Evolutionary conservation across 441 rosid genomes (phyloP).

Genomic region (Capsella rubella): DNA sequence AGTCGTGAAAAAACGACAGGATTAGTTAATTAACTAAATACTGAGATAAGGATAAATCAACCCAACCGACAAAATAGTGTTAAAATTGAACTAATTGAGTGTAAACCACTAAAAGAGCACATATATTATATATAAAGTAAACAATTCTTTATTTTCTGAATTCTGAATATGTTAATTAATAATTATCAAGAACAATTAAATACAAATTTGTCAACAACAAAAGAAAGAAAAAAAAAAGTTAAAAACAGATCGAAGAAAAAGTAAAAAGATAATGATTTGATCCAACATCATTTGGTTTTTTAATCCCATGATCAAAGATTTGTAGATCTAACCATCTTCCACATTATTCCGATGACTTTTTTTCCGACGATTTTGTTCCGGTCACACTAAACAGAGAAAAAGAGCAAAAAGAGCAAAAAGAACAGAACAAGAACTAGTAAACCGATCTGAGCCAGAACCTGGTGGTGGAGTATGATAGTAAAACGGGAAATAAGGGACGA

Average conservation of each 20-base stretch:
- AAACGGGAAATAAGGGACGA: conserved; percentile 89
- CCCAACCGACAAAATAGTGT: conserved; percentile 42
- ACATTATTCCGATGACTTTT: conserved; percentile 48
- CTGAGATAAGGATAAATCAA: neutral
- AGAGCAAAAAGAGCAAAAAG: conserved; percentile 23
- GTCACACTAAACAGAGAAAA: conserved; percentile 45
- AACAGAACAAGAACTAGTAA: conserved; percentile 32
- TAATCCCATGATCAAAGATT: conserved; percentile 16
- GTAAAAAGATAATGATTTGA: conserved; percentile 36
- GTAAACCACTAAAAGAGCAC: conserved; percentile 11
- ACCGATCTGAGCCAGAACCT: conserved; percentile 45
- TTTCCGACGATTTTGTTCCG: neutral
- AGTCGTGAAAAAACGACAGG: conserved; percentile 4
- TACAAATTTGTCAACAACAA: conserved; percentile 50
- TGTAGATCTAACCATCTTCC: conserved; percentile 61
- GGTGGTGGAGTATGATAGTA: conserved; percentile 83
- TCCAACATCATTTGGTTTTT: conserved; percentile 16
- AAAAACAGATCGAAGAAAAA: conserved; percentile 22
- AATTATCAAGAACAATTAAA: conserved; percentile 37
- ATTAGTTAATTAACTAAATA: conserved; percentile 28
- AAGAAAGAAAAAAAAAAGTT: conserved; percentile 34
- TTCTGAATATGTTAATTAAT: conserved; percentile 34
- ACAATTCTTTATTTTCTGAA: conserved; percentile 33
- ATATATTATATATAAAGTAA: neutral
- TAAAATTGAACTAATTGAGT: conserved; percentile 3